Evolutionary conservation across 2,329 filamentous ascomycete species (phyloP).

Genomic region (Didymella sp.): DNA sequence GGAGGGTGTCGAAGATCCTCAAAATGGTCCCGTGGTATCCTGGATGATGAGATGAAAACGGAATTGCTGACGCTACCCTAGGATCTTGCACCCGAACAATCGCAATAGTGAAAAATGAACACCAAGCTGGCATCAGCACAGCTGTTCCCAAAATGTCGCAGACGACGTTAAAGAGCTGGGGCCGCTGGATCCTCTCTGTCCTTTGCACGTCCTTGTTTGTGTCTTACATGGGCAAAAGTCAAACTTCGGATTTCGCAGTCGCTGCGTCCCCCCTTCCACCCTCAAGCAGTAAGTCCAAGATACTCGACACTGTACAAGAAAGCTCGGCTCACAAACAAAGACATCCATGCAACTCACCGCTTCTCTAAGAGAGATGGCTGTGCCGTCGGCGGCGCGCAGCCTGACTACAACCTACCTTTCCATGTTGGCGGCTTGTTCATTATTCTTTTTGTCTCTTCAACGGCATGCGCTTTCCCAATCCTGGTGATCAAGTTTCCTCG

Average conservation of each 20-base stretch:
- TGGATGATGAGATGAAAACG: slow-evolving; percentile 4
- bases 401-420: slow-evolving; percentile 39
- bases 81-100: slow-evolving; percentile 43
- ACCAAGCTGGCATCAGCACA: slow-evolving; percentile 24
- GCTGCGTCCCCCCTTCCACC: slow-evolving; percentile 16
- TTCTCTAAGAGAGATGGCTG: slow-evolving; percentile 30
- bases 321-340: slow-evolving; percentile 10
- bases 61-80: slow-evolving; percentile 22
- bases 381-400: slow-evolving; percentile 29
- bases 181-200: slow-evolving; percentile 35
- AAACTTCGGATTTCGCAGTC: background rate
- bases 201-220: slow-evolving; percentile 35
- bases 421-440: slow-evolving; percentile 46
- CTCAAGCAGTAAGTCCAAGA: slow-evolving; percentile 18
- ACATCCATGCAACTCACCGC: slow-evolving; percentile 13
- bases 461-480: slow-evolving; percentile 67
- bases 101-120: slow-evolving; percentile 25
- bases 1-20: slow-evolving; percentile 38
- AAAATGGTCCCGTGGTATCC: slow-evolving; percentile 22
- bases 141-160: slow-evolving; percentile 1
- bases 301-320: background rate
- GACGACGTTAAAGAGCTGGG: slow-evolving; percentile 24
- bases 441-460: slow-evolving; percentile 44
- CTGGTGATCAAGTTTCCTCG: slow-evolving; percentile 65
- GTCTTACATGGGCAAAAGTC: slow-evolving; percentile 25